Evolutionary conservation across 257 asterid species (phyloP).

Genomic region (Galeopsis tetrahit): DNA sequence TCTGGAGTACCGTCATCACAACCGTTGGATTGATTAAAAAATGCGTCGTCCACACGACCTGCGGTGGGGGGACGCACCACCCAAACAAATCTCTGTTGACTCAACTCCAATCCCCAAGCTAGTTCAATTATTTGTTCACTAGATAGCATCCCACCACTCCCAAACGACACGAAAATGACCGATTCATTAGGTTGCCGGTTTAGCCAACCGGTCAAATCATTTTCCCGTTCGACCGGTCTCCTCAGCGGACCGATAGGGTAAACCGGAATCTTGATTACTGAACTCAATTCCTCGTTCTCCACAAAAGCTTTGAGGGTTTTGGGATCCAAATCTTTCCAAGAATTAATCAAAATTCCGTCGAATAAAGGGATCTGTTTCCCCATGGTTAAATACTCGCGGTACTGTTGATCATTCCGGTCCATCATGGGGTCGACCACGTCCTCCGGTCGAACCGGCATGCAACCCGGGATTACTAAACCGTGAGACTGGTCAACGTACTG

Average conservation of each 20-base stretch:
- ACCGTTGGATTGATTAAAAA: constrained; percentile 34
- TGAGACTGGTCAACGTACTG: constrained; percentile 49
- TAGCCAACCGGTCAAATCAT: constrained; percentile 45
- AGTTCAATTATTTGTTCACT: constrained; percentile 52
- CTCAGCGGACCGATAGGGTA: constrained; percentile 65
- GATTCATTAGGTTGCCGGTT: constrained; percentile 62
- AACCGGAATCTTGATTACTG: constrained; percentile 46
- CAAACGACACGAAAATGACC: constrained; percentile 65
- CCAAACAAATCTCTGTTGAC: constrained; percentile 64
- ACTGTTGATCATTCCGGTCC: constrained; percentile 58
- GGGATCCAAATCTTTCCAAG: constrained; percentile 66
- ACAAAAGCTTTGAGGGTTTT: constrained; percentile 51
- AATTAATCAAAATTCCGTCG: constrained; percentile 71
- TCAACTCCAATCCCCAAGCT: constrained; percentile 70
- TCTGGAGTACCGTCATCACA: constrained; percentile 23
- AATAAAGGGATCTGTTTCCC: constrained; percentile 30
- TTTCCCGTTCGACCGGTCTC: constrained; percentile 35
- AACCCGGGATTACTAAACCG: constrained; percentile 60
- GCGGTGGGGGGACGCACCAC: constrained; percentile 58
- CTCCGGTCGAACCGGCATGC: constrained; percentile 66
- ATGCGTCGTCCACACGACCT: constrained; percentile 49
- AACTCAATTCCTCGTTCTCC: constrained; percentile 37
- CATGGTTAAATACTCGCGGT: constrained; percentile 40
- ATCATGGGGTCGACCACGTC: constrained; percentile 71
- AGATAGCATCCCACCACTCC: constrained; percentile 68